Percentiles rank a stretch among this genome's conserved stretches.
Evolutionary conservation across 1,139 yeast genomes (phyloP).

Genomic region (Yamadazyma dushanensis): DNA sequence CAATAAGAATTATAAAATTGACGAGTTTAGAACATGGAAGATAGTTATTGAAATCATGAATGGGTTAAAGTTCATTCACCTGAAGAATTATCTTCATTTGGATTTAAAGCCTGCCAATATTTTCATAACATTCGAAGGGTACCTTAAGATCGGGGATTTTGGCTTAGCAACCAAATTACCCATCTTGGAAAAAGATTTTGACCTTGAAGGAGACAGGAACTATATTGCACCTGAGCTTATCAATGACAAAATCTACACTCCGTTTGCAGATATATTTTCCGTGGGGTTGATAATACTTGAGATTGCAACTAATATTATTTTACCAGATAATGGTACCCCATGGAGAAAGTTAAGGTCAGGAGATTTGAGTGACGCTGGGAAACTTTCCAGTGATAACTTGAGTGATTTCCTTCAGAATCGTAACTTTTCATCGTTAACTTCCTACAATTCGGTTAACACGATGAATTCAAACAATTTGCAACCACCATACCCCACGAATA

Average conservation of each 20-base stretch:
- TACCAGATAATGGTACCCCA: slow-evolving; percentile 95
- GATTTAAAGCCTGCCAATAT: slow-evolving; percentile 95
- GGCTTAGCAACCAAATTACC: slow-evolving; percentile 60
- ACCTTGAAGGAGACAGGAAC: slow-evolving; percentile 95
- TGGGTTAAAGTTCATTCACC: slow-evolving; percentile 83
- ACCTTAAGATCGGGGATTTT: slow-evolving; percentile 82
- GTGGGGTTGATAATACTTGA: slow-evolving; percentile 91
- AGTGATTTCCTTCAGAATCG: slow-evolving; percentile 46
- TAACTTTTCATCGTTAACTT: slow-evolving; percentile 37
- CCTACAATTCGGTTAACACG: slow-evolving; percentile 24
- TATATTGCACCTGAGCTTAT: slow-evolving; percentile 97
- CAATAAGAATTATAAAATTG: slow-evolving; percentile 71
- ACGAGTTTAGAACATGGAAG: slow-evolving; percentile 98
- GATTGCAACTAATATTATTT: slow-evolving; percentile 90
- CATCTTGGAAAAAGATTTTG: slow-evolving; percentile 59
- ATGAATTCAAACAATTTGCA: slow-evolving; percentile 12
- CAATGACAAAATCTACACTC: slow-evolving; percentile 77
- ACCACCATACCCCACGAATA: slow-evolving; percentile 12
- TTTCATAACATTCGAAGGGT: slow-evolving; percentile 92
- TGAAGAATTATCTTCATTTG: slow-evolving; percentile 71
- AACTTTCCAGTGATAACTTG: slow-evolving; percentile 59
- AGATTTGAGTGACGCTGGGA: slow-evolving; percentile 93
- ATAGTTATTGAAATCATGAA: slow-evolving; percentile 76
- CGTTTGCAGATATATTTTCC: slow-evolving; percentile 92
- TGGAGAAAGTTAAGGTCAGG: slow-evolving; percentile 98